phyloP scores from a whole-genome alignment of 2,329 filamentous ascomycete species.

The Fusarium fujikuroi region DNA sequence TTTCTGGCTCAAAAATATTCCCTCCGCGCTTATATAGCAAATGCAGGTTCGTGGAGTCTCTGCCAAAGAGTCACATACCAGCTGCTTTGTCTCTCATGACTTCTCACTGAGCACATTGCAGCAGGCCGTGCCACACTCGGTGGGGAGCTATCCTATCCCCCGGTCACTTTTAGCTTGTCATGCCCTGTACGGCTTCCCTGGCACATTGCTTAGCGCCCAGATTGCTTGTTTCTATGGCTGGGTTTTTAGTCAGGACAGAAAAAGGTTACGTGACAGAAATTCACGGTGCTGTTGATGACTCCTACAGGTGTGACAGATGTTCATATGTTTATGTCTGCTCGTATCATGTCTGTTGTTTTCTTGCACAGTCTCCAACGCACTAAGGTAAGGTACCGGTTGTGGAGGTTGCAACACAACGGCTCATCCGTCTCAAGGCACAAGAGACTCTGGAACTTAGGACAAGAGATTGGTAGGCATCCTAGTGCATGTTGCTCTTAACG shows the following conservation, averaged over 20 bases:
- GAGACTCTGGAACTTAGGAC: constrained; percentile 15
- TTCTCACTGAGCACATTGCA: constrained; percentile 8
- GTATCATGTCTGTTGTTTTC: constrained; percentile 7
- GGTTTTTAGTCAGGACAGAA: constrained; percentile 10
- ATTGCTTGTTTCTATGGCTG: constrained; percentile 7
- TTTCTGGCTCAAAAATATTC: background rate
- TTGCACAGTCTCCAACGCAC: background rate
- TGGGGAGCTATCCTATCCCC: constrained; percentile 14
- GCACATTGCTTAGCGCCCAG: constrained; percentile 1
- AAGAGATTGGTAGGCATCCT: background rate
- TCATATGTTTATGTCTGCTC: background rate
- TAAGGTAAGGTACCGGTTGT: constrained; percentile 28
- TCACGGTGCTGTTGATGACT: background rate
- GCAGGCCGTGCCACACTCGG: constrained; percentile 10
- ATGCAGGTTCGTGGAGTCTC: constrained; percentile 36
- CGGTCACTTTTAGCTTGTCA: constrained; percentile 6
- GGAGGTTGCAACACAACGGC: constrained; percentile 13
- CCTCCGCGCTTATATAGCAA: constrained; percentile 12
- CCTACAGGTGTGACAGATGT: fast-evolving
- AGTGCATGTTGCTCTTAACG: constrained; percentile 10
- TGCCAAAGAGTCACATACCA: constrained; percentile 34
- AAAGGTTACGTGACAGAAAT: background rate
- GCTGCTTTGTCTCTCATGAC: constrained; percentile 16
- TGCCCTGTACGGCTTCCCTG: background rate
- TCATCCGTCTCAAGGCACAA: constrained; percentile 6